Percentiles rank a stretch among this genome's conserved stretches.
phyloP scores from a whole-genome alignment of 768 basidiomycete species.

The Kwoniella mangroviensis region DNA sequence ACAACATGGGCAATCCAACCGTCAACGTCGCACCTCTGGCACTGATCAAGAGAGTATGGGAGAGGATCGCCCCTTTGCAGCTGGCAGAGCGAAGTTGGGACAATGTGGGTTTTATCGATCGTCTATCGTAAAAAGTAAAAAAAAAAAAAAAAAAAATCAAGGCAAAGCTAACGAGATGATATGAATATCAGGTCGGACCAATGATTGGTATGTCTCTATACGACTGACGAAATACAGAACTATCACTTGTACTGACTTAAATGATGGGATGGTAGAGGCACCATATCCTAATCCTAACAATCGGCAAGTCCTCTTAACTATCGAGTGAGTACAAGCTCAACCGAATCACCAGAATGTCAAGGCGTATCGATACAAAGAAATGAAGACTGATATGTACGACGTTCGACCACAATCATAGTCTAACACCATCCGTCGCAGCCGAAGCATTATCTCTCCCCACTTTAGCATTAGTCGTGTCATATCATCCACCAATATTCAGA shows the following conservation, averaged over 20 bases:
- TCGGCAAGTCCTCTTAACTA: conserved; percentile 68
- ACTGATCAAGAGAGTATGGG: conserved; percentile 53
- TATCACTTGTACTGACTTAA: conserved; percentile 1
- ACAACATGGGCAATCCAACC: conserved; percentile 13
- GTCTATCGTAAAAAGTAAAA: no score
- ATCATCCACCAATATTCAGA: conserved; percentile 63
- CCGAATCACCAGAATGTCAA: no score
- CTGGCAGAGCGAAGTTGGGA: conserved; percentile 87
- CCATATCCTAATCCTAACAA: conserved; percentile 62
- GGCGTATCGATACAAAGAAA: no score
- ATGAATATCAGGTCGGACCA: conserved; percentile 67
- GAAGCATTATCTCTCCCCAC: conserved; percentile 25
- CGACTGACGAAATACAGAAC: no score
- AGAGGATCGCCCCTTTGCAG: conserved; percentile 74
- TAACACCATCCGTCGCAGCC: conserved; percentile 53
- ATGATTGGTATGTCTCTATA: conserved; percentile 65
- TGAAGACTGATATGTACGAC: no score
- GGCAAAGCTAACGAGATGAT: no score
- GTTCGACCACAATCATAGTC: conserved; percentile 30
- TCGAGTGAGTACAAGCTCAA: conserved; percentile 62
- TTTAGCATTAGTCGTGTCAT: conserved; percentile 55
- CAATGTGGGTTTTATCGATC: conserved; percentile 68
- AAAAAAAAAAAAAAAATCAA: no score
- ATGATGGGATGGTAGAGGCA: conserved; percentile 39
- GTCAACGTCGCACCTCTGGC: conserved; percentile 38